Percentiles rank a stretch among this genome's conserved stretches.
phyloP scores from a whole-genome alignment of 73 alveolate species.

The Blepharisma japonicum region DNA sequence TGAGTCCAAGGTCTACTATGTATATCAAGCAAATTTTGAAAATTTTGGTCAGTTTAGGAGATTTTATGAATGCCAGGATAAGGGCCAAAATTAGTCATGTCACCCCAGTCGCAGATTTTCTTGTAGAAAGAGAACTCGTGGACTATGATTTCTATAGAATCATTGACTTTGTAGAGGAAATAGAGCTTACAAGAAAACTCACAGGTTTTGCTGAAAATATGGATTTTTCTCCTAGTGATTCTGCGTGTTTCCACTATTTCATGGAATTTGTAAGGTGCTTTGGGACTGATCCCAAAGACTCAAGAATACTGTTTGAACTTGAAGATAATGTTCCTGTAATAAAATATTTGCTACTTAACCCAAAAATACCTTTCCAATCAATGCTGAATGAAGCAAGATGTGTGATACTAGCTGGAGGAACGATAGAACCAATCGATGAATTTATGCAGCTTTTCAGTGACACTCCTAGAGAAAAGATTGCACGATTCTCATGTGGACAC shows the following conservation, averaged over 20 bases:
- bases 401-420: conserved; percentile 59
- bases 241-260: too few relatives aligned
- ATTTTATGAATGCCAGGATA: not conserved
- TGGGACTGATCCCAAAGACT: too few relatives aligned
- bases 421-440: conserved; percentile 65
- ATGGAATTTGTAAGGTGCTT: too few relatives aligned
- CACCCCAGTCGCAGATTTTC: not conserved
- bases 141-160: not conserved
- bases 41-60: not conserved
- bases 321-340: conserved; percentile 1
- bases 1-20: not conserved
- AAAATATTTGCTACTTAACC: conserved; percentile 18
- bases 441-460: conserved; percentile 45
- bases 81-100: not conserved
- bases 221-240: not conserved
- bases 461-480: not conserved
- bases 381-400: conserved; percentile 41
- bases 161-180: not conserved
- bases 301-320: too few relatives aligned
- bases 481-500: not conserved
- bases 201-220: not conserved
- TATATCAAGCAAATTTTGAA: conserved; percentile 1
- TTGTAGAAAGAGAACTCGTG: not conserved
- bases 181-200: conserved; percentile 3
- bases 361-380: not conserved